Percentiles rank a stretch among this genome's conserved stretches.
Evolutionary conservation across 2,329 filamentous ascomycete species (phyloP).

Genomic region (Ophiocordyceps unilateralis): DNA sequence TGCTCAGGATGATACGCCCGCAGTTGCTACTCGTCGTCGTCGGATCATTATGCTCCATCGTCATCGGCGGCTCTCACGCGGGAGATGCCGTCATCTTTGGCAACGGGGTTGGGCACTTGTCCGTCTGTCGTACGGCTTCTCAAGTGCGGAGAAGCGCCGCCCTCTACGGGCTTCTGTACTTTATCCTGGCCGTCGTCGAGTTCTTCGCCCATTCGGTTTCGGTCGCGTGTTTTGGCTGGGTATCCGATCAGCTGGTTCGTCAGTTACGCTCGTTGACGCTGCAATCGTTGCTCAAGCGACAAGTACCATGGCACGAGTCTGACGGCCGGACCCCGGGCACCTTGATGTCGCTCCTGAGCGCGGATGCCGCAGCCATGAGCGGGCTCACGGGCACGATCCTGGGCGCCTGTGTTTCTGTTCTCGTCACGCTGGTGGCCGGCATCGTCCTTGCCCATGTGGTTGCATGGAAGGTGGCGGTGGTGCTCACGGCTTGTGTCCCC

Average conservation of each 20-base stretch:
- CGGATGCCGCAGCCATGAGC: conserved; percentile 48
- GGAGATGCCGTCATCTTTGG: conserved; percentile 35
- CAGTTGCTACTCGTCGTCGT: not conserved
- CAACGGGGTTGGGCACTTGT: conserved; percentile 23
- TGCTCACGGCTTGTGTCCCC: conserved; percentile 52
- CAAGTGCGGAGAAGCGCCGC: conserved; percentile 19
- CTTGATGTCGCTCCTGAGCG: conserved; percentile 51
- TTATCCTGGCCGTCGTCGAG: conserved; percentile 30
- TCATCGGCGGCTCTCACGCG: conserved; percentile 37
- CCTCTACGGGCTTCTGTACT: conserved; percentile 40
- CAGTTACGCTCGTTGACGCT: conserved; percentile 46
- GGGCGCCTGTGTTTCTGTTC: conserved; percentile 49
- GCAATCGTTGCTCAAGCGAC: conserved; percentile 46
- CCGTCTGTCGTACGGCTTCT: conserved; percentile 24
- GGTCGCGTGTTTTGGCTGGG: conserved; percentile 27
- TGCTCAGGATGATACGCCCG: conserved; percentile 1
- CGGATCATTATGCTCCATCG: conserved; percentile 4
- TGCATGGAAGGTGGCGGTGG: conserved; percentile 60
- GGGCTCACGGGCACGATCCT: conserved; percentile 55
- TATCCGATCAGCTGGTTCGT: conserved; percentile 47
- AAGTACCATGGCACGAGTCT: conserved; percentile 55
- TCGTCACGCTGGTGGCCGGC: conserved; percentile 49
- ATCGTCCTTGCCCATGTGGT: conserved; percentile 54
- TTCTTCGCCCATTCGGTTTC: conserved; percentile 38
- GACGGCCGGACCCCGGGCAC: conserved; percentile 41